Base-by-base conservation (phyloP, 1,139 yeast genomes). In the Taphrina wiesneri region DNA sequence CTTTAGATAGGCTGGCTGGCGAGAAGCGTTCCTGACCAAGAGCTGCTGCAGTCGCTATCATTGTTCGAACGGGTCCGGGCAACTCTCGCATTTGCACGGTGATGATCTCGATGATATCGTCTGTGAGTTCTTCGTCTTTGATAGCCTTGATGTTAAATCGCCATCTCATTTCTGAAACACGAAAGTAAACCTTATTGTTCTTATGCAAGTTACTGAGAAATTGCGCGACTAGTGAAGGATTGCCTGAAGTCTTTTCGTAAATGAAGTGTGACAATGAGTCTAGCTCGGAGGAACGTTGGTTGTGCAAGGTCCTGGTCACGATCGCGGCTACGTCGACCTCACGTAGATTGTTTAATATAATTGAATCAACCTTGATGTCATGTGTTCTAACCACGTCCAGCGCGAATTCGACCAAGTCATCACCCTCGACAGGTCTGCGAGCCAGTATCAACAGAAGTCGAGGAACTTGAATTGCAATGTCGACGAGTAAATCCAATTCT, bases 31-130 rank as follows among this genome's bases (percentile, higher is more conserved):
- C 49, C 26, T 39, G 34, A 3, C 51, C 60, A n/a, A 56, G 47
- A 17, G 51, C 47, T 2, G 60, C 60, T 19, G 60, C 60, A 15
- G 34, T 41, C 49, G 30, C 39, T 17, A 56, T 21, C 32, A 56
- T 17, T 5, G 26, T 26, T n/a, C 41, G 17, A 13, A 43, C 49
- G 6, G 47, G 39, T 17, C 13, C 13, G 7, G 25, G 17, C 21
- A 53, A 21, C 9, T 32, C 36, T 25, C 30, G 26, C 49, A 41
- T 41, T 36, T 39, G 36, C 11, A 32, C 25, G 4, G 49, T 43
- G 7, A 56, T 39, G 30, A 53, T 25, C 9, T 56, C 51, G 19
- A 56, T 43, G 49, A 56, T 30, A 4, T 39, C 39, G 13, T 26
- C 36, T 25, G 60, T 39, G 13, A 56, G 39, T 19, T 56, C 49